phyloP scores from a whole-genome alignment of 1,284 basidiomycete species.

The Coriolopsis trogii region DNA sequence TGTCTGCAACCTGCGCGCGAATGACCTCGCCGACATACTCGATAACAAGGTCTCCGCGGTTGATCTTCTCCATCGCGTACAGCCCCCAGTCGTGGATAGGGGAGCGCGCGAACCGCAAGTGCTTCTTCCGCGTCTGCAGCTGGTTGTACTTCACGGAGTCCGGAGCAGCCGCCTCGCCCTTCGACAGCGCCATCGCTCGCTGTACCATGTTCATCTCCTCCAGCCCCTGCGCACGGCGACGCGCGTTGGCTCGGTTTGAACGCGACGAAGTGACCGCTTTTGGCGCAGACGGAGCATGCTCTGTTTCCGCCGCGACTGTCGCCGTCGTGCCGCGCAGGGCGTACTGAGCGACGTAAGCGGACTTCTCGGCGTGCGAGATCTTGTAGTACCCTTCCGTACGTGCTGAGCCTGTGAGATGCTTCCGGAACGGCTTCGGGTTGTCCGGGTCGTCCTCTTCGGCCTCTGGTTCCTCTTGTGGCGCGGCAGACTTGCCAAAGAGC shows the following conservation, averaged over 20 bases:
- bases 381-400: constrained; percentile 96
- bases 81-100: constrained; percentile 99
- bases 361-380: constrained; percentile 91
- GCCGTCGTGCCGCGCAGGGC: constrained; percentile 55
- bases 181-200: constrained; percentile 71
- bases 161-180: constrained; percentile 68
- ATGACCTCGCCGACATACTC: constrained; percentile 99
- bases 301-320: constrained; percentile 36
- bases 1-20: constrained; percentile 94
- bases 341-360: constrained; percentile 84
- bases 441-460: constrained; percentile 27
- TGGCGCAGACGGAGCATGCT: constrained; percentile 45
- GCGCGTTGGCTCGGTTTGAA: constrained; percentile 93
- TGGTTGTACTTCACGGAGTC: constrained; percentile 97
- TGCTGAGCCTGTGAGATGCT: constrained; percentile 81
- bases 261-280: constrained; percentile 78
- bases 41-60: constrained; percentile 97
- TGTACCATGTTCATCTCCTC: constrained; percentile 92
- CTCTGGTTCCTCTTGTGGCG: constrained; percentile 29
- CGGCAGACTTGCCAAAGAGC: constrained; percentile 31
- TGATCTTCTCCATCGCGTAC: constrained; percentile 94
- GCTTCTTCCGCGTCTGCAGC: constrained; percentile 97
- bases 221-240: constrained; percentile 90
- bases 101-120: constrained; percentile 92
- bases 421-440: constrained; percentile 52